Percentiles rank a stretch among this genome's conserved stretches.
Evolutionary conservation across 805 yeast genomes (phyloP).

Genomic region (Ogataea trehalophila): DNA sequence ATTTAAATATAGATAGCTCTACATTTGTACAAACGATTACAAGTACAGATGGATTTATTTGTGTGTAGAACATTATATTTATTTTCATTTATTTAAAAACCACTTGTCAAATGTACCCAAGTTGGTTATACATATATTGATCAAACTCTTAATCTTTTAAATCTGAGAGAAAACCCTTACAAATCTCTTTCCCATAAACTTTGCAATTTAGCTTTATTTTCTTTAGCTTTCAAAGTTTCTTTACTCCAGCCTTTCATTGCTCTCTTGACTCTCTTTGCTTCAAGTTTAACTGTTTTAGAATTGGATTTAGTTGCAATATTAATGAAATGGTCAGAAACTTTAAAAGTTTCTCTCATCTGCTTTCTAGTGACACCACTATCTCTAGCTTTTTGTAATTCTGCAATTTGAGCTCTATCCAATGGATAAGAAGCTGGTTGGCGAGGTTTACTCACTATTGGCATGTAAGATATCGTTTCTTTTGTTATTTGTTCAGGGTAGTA

Average conservation of each 20-base stretch:
- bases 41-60: too few species aligned
- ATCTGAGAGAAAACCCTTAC: slow-evolving; percentile 2
- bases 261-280: slow-evolving; percentile 15
- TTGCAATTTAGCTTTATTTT: slow-evolving; percentile 17
- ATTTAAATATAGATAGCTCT: too few species aligned
- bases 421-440: slow-evolving; percentile 24
- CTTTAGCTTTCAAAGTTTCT: slow-evolving; percentile 22
- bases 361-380: slow-evolving; percentile 27
- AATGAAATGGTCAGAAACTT: slow-evolving; percentile 28
- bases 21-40: background rate
- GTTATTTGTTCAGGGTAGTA: slow-evolving; percentile 25
- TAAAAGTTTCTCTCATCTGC: slow-evolving; percentile 26
- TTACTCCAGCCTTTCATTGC: slow-evolving; percentile 23
- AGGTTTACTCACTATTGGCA: slow-evolving; percentile 26
- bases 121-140: background rate
- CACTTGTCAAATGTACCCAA: background rate
- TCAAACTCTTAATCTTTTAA: background rate
- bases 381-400: slow-evolving; percentile 28
- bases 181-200: slow-evolving; percentile 24
- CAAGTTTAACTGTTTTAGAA: slow-evolving; percentile 14
- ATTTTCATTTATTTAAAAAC: background rate
- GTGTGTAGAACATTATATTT: background rate
- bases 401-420: slow-evolving; percentile 21
- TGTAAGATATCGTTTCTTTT: slow-evolving; percentile 19
- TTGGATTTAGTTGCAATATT: slow-evolving; percentile 27